phyloP scores from a whole-genome alignment of 805 yeast genomes.

The Cyberlindnera xishuangbannaensis region DNA sequence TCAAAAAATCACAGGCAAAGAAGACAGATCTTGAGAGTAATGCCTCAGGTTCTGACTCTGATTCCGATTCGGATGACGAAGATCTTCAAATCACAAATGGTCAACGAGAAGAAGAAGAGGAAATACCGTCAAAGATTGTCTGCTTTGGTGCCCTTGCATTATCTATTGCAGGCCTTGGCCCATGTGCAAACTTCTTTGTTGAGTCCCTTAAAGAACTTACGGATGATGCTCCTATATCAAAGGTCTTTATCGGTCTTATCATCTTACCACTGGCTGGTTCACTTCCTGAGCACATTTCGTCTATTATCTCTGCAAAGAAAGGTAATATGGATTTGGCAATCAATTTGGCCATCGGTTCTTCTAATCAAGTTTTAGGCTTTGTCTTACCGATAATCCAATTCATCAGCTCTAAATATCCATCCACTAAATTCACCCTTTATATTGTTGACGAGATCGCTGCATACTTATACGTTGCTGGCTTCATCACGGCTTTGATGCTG shows the following conservation, averaged over 20 bases:
- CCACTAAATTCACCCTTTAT: conserved; percentile 17
- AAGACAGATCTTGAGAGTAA: conserved; percentile 3
- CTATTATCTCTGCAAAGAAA: conserved; percentile 18
- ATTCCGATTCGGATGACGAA: conserved; percentile 7
- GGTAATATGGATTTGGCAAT: conserved; percentile 20
- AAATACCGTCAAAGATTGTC: conserved; percentile 14
- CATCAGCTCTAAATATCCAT: conserved; percentile 18
- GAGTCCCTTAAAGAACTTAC: conserved; percentile 19
- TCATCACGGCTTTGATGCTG: conserved; percentile 8
- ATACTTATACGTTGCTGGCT: conserved; percentile 11
- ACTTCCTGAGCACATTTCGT: conserved; percentile 21
- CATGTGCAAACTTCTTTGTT: conserved; percentile 21
- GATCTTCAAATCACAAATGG: neutral
- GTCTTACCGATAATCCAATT: conserved; percentile 22
- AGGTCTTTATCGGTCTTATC: conserved; percentile 21
- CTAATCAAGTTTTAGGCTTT: conserved; percentile 21
- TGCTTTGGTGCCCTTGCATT: conserved; percentile 20
- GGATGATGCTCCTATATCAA: conserved; percentile 19
- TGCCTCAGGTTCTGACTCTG: conserved; percentile 2
- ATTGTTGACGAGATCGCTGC: conserved; percentile 16
- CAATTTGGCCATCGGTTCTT: conserved; percentile 17
- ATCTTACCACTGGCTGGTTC: conserved; percentile 22
- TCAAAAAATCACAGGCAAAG: conserved; percentile 7
- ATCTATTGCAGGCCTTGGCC: conserved; percentile 20
- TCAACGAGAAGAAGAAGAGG: conserved; percentile 9